Evolutionary conservation across 2,329 filamentous ascomycete species (phyloP).

Genomic region (Cladosporium sp.): DNA sequence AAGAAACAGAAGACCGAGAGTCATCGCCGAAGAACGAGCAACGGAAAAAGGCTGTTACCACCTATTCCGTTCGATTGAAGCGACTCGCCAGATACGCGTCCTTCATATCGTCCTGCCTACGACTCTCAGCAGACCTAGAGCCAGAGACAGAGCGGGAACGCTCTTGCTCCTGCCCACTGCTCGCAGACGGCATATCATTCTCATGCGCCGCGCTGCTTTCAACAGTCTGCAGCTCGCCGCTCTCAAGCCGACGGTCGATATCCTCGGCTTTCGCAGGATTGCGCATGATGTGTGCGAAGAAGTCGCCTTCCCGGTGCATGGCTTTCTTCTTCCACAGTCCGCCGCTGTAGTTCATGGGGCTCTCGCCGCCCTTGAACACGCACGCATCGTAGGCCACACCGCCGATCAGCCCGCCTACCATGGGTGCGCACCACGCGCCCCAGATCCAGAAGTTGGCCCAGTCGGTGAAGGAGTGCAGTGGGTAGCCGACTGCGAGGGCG

Average conservation of each 20-base stretch:
- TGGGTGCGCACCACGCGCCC: constrained; percentile 46
- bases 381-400: constrained; percentile 53
- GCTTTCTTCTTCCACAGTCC: constrained; percentile 30
- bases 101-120: neutral
- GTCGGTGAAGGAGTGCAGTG: constrained; percentile 36
- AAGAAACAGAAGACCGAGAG: neutral
- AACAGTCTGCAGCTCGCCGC: constrained; percentile 14
- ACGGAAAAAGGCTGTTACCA: neutral
- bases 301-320: constrained; percentile 27
- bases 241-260: neutral
- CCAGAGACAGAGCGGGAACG: neutral
- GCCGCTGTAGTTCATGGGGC: constrained; percentile 54
- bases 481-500: constrained; percentile 49
- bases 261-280: constrained; percentile 15
- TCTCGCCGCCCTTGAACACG: constrained; percentile 54
- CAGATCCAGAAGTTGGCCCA: constrained; percentile 51
- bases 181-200: neutral
- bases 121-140: neutral
- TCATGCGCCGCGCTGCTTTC: constrained; percentile 1
- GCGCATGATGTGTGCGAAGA: constrained; percentile 20
- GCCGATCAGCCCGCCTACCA: constrained; percentile 47
- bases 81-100: constrained; percentile 3
- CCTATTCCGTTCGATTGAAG: constrained; percentile 11
- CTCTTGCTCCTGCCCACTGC: neutral
- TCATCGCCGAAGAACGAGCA: no score